phyloP scores from a whole-genome alignment of 1,139 yeast genomes.

The Suhomyces coccinellae region DNA sequence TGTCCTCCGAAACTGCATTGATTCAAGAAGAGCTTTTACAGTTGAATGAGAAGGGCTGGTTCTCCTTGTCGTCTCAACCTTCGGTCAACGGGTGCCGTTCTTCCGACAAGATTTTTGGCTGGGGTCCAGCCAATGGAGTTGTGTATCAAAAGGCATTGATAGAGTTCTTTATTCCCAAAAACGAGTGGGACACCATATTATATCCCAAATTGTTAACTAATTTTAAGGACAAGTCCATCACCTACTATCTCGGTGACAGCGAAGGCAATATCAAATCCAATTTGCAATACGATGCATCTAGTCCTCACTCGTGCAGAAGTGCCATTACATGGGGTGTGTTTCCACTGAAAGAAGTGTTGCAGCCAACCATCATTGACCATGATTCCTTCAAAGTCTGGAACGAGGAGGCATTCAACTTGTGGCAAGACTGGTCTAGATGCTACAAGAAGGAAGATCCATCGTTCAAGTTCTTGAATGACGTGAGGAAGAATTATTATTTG shows the following conservation, averaged over 20 bases:
- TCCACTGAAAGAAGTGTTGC: constrained; percentile 81
- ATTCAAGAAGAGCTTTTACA: constrained; percentile 88
- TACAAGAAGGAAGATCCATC: constrained; percentile 60
- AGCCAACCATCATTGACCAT: constrained; percentile 83
- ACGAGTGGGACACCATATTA: constrained; percentile 58
- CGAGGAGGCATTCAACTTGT: constrained; percentile 88
- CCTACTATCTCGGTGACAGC: constrained; percentile 73
- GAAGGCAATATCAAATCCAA: constrained; percentile 61
- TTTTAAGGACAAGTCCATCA: constrained; percentile 46
- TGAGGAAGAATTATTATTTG: constrained; percentile 65
- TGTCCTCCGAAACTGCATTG: constrained; percentile 85
- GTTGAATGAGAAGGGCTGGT: constrained; percentile 71
- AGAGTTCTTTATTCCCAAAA: constrained; percentile 75
- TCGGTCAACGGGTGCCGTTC: constrained; percentile 79
- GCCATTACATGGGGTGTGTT: constrained; percentile 98
- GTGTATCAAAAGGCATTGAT: constrained; percentile 92
- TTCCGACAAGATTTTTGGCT: constrained; percentile 85
- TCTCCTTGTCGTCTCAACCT: constrained; percentile 95
- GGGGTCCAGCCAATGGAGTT: constrained; percentile 90
- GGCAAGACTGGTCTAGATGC: constrained; percentile 90
- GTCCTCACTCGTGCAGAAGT: constrained; percentile 43
- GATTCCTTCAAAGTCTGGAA: constrained; percentile 92
- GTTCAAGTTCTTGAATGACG: constrained; percentile 57
- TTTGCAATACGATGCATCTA: constrained; percentile 34
- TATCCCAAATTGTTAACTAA: constrained; percentile 51